Percentiles rank a stretch among this genome's conserved stretches.
Evolutionary conservation across 2,329 filamentous ascomycete genomes (phyloP).

Genomic region (Volutella citrinella): DNA sequence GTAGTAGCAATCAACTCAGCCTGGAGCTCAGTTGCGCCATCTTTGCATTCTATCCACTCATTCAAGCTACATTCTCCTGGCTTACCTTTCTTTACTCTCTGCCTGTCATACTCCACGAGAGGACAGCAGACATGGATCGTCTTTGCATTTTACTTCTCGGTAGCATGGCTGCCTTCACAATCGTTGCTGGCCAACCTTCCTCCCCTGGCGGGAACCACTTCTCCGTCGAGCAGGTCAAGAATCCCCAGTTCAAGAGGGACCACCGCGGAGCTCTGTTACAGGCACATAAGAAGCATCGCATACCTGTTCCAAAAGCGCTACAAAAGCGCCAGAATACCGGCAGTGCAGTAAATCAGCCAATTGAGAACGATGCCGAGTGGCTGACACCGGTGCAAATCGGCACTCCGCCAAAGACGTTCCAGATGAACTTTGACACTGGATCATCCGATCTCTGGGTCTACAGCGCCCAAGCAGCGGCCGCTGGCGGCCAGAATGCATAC

Average conservation of each 20-base stretch:
- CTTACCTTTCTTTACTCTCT: no score
- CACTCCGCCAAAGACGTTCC: conserved; percentile 40
- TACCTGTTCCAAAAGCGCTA: conserved; percentile 30
- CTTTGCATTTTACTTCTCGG: no score
- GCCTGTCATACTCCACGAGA: no score
- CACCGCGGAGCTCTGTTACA: conserved; percentile 32
- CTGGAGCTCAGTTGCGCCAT: no score
- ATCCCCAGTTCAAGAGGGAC: conserved; percentile 31
- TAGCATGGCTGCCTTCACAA: no score
- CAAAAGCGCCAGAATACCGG: conserved; percentile 25
- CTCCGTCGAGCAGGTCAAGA: conserved; percentile 35
- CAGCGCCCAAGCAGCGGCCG: conserved; percentile 39
- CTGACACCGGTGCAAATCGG: conserved; percentile 40
- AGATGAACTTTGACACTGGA: conserved; percentile 45
- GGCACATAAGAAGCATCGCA: conserved; percentile 36
- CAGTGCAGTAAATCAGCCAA: conserved; percentile 25
- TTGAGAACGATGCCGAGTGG: conserved; percentile 34
- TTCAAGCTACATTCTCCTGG: no score
- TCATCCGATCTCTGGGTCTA: conserved; percentile 49
- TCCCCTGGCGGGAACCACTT: no score
- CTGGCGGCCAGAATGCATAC: conserved; percentile 39
- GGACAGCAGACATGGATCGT: no score
- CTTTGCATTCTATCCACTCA: no score
- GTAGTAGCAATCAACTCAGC: no score
- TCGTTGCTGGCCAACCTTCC: no score